Base-by-base conservation (phyloP, 2,329 filamentous ascomycete genomes). In the Harringtonia lauricola region DNA sequence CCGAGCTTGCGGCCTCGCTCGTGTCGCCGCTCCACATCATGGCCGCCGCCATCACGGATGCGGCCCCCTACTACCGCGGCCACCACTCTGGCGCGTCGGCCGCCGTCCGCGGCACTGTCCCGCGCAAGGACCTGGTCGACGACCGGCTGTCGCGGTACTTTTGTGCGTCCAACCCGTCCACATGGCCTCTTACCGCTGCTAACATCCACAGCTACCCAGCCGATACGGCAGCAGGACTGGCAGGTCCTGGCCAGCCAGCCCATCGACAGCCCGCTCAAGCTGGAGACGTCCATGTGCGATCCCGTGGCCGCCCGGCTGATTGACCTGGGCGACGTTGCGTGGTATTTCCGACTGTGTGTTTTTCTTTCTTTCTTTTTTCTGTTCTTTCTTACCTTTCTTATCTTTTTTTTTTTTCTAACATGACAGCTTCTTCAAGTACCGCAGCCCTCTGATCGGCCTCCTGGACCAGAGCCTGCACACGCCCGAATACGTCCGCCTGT, bases 381-480 rank as follows among this genome's bases (percentile, higher is more conserved):
- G n/a, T n/a, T n/a, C n/a, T n/a, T n/a, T n/a, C n/a, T n/a, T n/a
- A n/a, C n/a, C n/a, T n/a, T n/a, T n/a, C n/a, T n/a, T n/a, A n/a
- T n/a, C n/a, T n/a, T n/a, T 34, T 18, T 34, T 21, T 12, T 22
- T 31, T 17, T 36, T 4, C 22, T 24, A 24, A 17, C 18, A 6
- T 1, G 15, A 14, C 28, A 53, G 54, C 5, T 55, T 55, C 39
- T 55, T 54, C 49, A 48, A 49, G 38, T 48, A 48, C 13, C 52
- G 51, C 4, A 54, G 49, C 28, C 54, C 53, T 5, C 40, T 55
- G 0, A 44, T 55, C 17, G 53, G 52, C 9, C 41, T 56, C 13
- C 36, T 56, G 1, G 54, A 56, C 19, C 51, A 50, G 2, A n/a
- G 41, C 3, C 48, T 56, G 21, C 53, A 55, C 44, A 53, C 52